phyloP scores from a whole-genome alignment of 1,139 yeast species.

The Hanseniaspora sp. region DNA sequence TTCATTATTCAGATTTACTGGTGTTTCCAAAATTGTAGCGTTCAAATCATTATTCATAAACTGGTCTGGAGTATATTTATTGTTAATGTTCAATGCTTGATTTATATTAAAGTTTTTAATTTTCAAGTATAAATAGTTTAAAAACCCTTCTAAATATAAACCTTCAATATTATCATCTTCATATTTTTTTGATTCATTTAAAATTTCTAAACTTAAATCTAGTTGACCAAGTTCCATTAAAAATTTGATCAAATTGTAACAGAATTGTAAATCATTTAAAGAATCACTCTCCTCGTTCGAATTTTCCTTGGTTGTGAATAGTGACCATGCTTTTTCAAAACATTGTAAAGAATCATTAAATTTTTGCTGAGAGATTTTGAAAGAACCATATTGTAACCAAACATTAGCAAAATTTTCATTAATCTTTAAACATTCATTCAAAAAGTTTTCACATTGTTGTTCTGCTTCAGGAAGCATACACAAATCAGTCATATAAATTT shows the following conservation, averaged over 20 bases:
- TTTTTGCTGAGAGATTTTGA: constrained; percentile 78
- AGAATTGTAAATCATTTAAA: constrained; percentile 56
- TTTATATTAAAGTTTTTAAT: constrained; percentile 26
- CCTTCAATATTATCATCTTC: constrained; percentile 76
- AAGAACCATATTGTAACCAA: constrained; percentile 72
- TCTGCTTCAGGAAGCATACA: constrained; percentile 94
- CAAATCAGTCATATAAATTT: constrained; percentile 97
- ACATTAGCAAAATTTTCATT: constrained; percentile 55
- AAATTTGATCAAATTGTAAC: constrained; percentile 58
- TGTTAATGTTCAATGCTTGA: constrained; percentile 21
- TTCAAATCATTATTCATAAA: constrained; percentile 27
- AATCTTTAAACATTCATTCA: constrained; percentile 55
- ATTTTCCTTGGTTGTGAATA: constrained; percentile 32
- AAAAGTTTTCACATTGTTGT: constrained; percentile 59
- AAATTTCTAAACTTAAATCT: constrained; percentile 52
- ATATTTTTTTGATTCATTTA: constrained; percentile 55
- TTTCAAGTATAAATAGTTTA: constrained; percentile 52
- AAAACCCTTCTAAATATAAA: constrained; percentile 71
- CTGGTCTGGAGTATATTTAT: constrained; percentile 24
- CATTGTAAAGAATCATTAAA: constrained; percentile 64
- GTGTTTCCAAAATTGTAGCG: constrained; percentile 40
- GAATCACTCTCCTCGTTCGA: constrained; percentile 35
- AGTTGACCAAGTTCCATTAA: constrained; percentile 67
- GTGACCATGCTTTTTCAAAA: constrained; percentile 57
- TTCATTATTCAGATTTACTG: constrained; percentile 30